phyloP scores from a whole-genome alignment of 371 early-diverging fungal genomes.

The Apophysomyces trapeziformis region DNA sequence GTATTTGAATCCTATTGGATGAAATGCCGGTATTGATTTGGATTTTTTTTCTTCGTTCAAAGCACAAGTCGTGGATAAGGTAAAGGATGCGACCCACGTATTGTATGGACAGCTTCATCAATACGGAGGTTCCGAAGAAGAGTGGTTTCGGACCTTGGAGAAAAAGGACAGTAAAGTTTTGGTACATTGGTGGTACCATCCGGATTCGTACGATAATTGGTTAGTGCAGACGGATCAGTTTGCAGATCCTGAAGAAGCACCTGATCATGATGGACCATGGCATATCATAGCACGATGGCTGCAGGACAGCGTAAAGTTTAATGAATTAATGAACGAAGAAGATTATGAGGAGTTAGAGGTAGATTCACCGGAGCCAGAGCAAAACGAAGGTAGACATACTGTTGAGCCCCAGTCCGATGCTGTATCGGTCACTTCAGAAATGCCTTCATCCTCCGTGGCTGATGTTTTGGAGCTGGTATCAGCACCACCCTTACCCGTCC shows the following conservation, averaged over 20 bases:
- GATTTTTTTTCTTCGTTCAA: slow-evolving; percentile 4
- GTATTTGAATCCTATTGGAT: slow-evolving; percentile 21
- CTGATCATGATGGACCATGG: slow-evolving; percentile 72
- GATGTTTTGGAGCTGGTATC: slow-evolving; percentile 1
- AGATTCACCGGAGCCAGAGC: not conserved
- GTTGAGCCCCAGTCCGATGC: slow-evolving; percentile 2
- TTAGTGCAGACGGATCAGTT: slow-evolving; percentile 67
- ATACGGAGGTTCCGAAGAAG: slow-evolving; percentile 58
- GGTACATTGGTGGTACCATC: slow-evolving; percentile 84
- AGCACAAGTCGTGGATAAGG: slow-evolving; percentile 49
- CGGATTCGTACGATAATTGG: slow-evolving; percentile 87
- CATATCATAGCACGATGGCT: slow-evolving; percentile 75
- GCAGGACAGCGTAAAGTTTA: slow-evolving; percentile 70
- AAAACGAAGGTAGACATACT: not conserved
- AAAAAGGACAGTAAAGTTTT: slow-evolving; percentile 68
- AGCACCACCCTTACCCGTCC: slow-evolving; percentile 19
- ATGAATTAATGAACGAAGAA: slow-evolving; percentile 83
- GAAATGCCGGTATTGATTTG: not conserved
- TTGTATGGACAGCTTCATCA: slow-evolving; percentile 52
- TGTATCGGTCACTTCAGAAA: not conserved
- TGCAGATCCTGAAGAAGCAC: slow-evolving; percentile 71
- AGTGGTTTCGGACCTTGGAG: slow-evolving; percentile 78
- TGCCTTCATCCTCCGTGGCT: not conserved
- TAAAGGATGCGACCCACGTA: slow-evolving; percentile 67
- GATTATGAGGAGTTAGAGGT: slow-evolving; percentile 62